These are phyloP conservation scores for Clausena lansium DNA, from an alignment of 345 rosid genomes.

Conservation along the genomic window DNA sequence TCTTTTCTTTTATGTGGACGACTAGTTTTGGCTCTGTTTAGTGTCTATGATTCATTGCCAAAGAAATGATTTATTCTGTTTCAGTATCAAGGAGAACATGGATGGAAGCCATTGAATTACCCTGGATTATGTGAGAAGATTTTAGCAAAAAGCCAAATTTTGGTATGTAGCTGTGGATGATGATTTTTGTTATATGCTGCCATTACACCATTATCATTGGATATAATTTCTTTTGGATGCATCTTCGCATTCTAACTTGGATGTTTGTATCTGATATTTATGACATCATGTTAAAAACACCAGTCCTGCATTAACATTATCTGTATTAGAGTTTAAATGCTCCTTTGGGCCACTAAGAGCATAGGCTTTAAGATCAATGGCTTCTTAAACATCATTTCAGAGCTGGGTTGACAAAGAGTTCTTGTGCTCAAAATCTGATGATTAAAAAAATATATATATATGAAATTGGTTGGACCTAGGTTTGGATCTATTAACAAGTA, in stretches of 20 bases:
- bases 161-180: slow-evolving; percentile 58
- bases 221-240: not conserved
- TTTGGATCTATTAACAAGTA: too few relatives aligned
- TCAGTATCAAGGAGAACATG: slow-evolving; percentile 91
- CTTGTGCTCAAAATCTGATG: too few relatives aligned
- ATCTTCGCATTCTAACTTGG: not conserved
- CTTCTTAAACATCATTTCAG: not conserved
- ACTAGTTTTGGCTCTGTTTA: not conserved
- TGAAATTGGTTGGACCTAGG: too few relatives aligned
- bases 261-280: not conserved
- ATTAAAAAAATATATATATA: too few relatives aligned
- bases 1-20: not conserved
- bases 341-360: not conserved
- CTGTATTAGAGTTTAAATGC: not conserved
- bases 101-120: slow-evolving; percentile 86
- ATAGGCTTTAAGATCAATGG: not conserved
- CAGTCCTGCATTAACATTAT: not conserved
- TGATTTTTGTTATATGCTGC: not conserved
- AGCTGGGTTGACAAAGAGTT: not conserved
- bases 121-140: slow-evolving; percentile 90
- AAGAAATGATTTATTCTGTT: slow-evolving; percentile 6
- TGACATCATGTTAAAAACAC: not conserved
- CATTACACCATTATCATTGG: not conserved
- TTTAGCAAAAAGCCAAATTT: slow-evolving; percentile 88
- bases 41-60: not conserved